Evolutionary conservation across 2,329 filamentous ascomycete species (phyloP).

Genomic region (Fusarium succisae): DNA sequence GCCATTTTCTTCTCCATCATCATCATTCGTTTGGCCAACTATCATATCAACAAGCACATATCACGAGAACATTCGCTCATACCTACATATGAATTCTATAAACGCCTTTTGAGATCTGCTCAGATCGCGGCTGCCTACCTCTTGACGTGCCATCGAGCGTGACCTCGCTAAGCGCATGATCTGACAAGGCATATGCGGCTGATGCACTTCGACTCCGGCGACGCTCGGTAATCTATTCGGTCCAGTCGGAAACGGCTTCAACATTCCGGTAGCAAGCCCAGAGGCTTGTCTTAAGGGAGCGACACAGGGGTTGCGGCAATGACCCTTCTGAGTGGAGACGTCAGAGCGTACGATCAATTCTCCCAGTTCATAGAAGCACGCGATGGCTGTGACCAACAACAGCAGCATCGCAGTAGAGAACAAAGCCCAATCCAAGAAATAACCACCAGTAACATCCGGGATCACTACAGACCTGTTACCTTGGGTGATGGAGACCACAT

Average conservation of each 20-base stretch:
- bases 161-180: slow-evolving; percentile 68
- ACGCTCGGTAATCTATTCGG: slow-evolving; percentile 43
- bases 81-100: not conserved
- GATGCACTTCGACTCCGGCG: slow-evolving; percentile 67
- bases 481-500: slow-evolving; percentile 73
- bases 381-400: slow-evolving; percentile 23
- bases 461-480: slow-evolving; percentile 71
- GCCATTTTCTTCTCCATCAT: not conserved
- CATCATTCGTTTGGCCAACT: not conserved
- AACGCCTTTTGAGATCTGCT: slow-evolving; percentile 65
- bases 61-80: not conserved
- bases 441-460: slow-evolving; percentile 56
- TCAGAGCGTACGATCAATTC: slow-evolving; percentile 13
- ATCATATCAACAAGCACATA: not conserved
- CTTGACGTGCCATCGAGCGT: slow-evolving; percentile 70
- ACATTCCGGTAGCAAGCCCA: slow-evolving; percentile 34
- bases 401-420: slow-evolving; percentile 13
- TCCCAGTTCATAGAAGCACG: slow-evolving; percentile 20
- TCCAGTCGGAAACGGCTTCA: slow-evolving; percentile 30
- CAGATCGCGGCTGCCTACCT: slow-evolving; percentile 70
- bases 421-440: slow-evolving; percentile 40
- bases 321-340: slow-evolving; percentile 12
- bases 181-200: slow-evolving; percentile 56
- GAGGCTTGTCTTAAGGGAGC: slow-evolving; percentile 30
- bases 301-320: slow-evolving; percentile 34